These are phyloP conservation scores for Dimocarpus longan DNA, from an alignment of 345 rosid genomes.

Conservation along the genomic window DNA sequence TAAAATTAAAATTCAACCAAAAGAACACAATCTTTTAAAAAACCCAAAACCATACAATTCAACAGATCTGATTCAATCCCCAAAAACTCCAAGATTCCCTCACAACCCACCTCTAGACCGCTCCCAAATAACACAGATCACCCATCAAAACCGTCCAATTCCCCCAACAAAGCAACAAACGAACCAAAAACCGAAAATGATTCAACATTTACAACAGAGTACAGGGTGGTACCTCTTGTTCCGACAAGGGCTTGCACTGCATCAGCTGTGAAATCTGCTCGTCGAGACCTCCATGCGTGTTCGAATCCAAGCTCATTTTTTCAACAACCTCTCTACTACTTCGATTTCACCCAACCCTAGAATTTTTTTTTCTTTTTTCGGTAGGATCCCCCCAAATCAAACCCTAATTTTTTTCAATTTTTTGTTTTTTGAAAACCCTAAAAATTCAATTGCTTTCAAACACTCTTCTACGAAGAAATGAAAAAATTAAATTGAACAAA, in stretches of 20 bases:
- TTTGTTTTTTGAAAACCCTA: background rate
- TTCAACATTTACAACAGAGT: background rate
- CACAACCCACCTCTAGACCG: conserved; percentile 11
- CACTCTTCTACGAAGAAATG: background rate
- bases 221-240: conserved; percentile 40
- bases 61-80: conserved; percentile 30
- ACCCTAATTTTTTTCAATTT: conserved; percentile 17
- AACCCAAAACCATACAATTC: conserved; percentile 3
- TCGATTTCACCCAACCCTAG: background rate
- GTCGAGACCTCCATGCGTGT: conserved; percentile 52
- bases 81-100: conserved; percentile 5
- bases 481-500: background rate
- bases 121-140: conserved; percentile 14
- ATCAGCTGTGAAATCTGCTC: conserved; percentile 61
- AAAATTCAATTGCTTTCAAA: background rate
- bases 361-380: too few relatives aligned
- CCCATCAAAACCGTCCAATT: background rate
- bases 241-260: conserved; percentile 69
- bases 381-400: background rate
- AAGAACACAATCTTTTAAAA: background rate
- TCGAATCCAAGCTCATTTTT: conserved; percentile 50
- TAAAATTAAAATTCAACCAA: background rate
- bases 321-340: conserved; percentile 2
- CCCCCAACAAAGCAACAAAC: background rate
- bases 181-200: background rate